These are phyloP conservation scores for Rhizodiscina lignyota DNA, from an alignment of 495 filamentous ascomycete genomes.

Conservation along the genomic window DNA sequence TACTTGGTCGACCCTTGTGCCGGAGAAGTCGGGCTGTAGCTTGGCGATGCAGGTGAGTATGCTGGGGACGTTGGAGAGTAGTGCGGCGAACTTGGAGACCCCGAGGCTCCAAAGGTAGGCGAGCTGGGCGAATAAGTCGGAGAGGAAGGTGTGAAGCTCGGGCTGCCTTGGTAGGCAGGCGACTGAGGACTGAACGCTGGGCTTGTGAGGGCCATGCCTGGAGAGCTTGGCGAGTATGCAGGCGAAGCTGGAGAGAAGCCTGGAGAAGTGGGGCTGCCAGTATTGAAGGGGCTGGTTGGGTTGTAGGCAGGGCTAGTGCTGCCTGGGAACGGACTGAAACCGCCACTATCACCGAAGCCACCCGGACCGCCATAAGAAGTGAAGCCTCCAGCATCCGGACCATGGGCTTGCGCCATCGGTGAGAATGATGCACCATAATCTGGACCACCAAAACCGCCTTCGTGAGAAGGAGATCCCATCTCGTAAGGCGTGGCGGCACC, in stretches of 20 bases:
- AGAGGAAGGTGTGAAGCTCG: constrained; percentile 27
- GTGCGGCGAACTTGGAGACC: constrained; percentile 27
- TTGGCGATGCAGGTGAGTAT: constrained; percentile 34
- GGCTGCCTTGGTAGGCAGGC: constrained; percentile 25
- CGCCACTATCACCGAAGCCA: constrained; percentile 29
- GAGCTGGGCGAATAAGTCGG: constrained; percentile 35
- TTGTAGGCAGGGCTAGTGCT: constrained; percentile 57
- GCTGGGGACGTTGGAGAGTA: constrained; percentile 50
- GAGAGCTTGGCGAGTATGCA: constrained; percentile 52
- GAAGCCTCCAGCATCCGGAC: constrained; percentile 60
- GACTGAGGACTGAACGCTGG: constrained; percentile 20
- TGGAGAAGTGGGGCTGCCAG: constrained; percentile 59
- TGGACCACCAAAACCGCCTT: constrained; percentile 57
- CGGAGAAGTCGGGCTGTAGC: constrained; percentile 16
- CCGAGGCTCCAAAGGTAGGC: constrained; percentile 38
- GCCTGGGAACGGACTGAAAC: constrained; percentile 47
- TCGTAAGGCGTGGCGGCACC: constrained; percentile 94
- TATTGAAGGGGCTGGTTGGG: constrained; percentile 57
- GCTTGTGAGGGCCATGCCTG: constrained; percentile 17
- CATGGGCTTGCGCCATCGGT: constrained; percentile 57
- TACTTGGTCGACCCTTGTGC: constrained; percentile 62
- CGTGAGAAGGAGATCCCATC: constrained; percentile 71
- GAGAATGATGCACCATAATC: constrained; percentile 72
- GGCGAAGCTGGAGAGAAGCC: constrained; percentile 61
- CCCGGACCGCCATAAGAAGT: constrained; percentile 34